phyloP scores from a whole-genome alignment of 139 green algal species.

The Micromonas commoda region DNA sequence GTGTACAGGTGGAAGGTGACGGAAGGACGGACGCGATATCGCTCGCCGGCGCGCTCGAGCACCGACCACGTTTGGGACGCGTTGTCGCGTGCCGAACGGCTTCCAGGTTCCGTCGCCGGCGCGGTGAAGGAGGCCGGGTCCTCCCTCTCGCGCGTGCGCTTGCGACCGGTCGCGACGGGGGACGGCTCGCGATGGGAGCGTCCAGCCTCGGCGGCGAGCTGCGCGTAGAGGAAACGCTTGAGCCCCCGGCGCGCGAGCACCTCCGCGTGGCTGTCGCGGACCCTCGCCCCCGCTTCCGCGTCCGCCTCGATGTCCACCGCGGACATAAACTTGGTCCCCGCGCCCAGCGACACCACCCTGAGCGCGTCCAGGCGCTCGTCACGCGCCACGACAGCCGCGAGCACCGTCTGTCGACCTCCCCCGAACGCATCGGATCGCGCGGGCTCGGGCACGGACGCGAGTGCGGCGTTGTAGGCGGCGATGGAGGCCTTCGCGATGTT shows the following conservation, averaged over 20 bases:
- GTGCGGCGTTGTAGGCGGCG: background rate
- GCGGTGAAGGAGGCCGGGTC: too few species aligned
- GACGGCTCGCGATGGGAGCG: too few species aligned
- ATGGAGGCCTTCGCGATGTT: background rate
- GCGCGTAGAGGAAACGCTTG: conserved; percentile 9
- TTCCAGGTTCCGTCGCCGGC: too few species aligned
- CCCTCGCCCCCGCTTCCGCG: background rate
- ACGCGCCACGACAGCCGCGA: background rate
- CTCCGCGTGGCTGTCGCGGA: conserved; percentile 25
- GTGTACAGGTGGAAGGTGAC: conserved; percentile 23
- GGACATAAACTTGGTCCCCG: conserved; percentile 15
- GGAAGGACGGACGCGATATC: background rate
- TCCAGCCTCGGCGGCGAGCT: background rate
- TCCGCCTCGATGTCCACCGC: background rate
- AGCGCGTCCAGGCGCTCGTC: background rate
- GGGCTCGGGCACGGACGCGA: background rate
- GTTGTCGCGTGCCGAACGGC: too few species aligned
- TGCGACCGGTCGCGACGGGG: too few species aligned
- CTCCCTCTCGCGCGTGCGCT: too few species aligned
- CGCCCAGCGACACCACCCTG: background rate
- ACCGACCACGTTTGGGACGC: too few species aligned
- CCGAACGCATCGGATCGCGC: background rate
- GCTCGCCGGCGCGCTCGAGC: background rate
- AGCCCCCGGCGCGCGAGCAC: conserved; percentile 23
- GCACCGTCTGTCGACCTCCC: background rate